These are phyloP conservation scores for Leccinum ponderosum DNA, from an alignment of 1,284 basidiomycete genomes.

Conservation along the genomic window DNA sequence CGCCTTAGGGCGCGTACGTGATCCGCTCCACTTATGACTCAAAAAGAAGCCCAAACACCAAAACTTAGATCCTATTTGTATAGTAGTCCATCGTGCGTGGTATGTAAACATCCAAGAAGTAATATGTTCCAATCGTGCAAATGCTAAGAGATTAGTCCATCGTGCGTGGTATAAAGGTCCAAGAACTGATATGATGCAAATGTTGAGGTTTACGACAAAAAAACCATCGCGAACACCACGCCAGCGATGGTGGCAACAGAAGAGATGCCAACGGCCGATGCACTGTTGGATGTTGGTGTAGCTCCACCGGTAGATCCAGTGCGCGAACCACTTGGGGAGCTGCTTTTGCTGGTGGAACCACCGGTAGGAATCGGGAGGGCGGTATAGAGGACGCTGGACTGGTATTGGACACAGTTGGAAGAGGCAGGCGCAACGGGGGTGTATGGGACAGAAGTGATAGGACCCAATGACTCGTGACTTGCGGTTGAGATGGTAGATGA, in stretches of 20 bases:
- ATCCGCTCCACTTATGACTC: not conserved
- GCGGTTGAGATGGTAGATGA: too few species aligned
- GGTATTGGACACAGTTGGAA: slow-evolving; percentile 61
- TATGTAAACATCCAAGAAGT: too few species aligned
- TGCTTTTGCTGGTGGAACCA: slow-evolving; percentile 7
- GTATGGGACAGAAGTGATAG: slow-evolving; percentile 63
- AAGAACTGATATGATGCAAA: not conserved
- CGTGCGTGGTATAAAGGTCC: too few species aligned
- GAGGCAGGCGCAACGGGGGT: slow-evolving; percentile 56
- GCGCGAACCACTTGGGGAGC: slow-evolving; percentile 23
- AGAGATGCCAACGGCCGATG: slow-evolving; percentile 39
- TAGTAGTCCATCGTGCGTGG: too few species aligned
- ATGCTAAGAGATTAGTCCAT: not conserved
- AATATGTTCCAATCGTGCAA: too few species aligned
- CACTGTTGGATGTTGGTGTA: slow-evolving; percentile 33
- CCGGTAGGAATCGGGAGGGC: slow-evolving; percentile 22
- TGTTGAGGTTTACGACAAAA: slow-evolving; percentile 37
- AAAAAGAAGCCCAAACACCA: too few species aligned
- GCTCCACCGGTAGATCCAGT: slow-evolving; percentile 24
- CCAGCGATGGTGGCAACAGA: slow-evolving; percentile 40
- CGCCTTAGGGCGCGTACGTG: not conserved
- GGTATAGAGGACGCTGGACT: slow-evolving; percentile 51
- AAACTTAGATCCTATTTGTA: too few species aligned
- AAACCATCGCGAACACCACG: slow-evolving; percentile 44
- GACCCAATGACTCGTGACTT: too few species aligned